Base-by-base conservation (phyloP, 768 basidiomycete genomes). In the Podaxis rugospora region DNA sequence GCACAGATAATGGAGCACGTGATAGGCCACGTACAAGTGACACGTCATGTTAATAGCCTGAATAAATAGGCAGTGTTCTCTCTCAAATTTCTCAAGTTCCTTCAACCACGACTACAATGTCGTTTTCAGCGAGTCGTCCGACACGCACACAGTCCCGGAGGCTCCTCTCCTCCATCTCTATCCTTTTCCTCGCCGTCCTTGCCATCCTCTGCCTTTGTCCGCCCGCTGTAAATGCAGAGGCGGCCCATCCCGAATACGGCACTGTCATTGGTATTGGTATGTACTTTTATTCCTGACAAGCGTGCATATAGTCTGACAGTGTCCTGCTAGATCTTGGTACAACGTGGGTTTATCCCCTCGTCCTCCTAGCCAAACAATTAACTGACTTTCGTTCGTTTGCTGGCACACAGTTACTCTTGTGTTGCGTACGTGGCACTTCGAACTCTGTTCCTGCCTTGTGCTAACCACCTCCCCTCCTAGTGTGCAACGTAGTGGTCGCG, bases 261-360 rank as follows among this genome's bases (percentile, higher is more conserved):
- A 90, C 90, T 39, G 93, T 96, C 40, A 96, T 96, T 72, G 95
- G 92, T 83, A 92, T 93, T 71, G 90, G 89, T 92, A 65, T 51
- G 87, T 76, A 1, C 32, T 59, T 11, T 47, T 5, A 5, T 35
- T 42, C 56, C 44, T 37, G 5, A 16, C 18, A 14, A 21, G 16
- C 16, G 14, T 21, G 21, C 39, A 53, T 63, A 66, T 25, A 55
- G 3, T 10, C 59, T 63, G 65, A 39, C 21, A 18, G 62, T 64
- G 49, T 14, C 14, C 58, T 36, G 66, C 55, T 70, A 90, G 93
- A 96, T 81, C 79, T 96, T 78, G 94, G 94, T 78, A 97, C 94
- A 65, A 93, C 92, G 83, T 92, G 82, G 66, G 80, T 55, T 44
- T 1, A 5, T 54, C 53, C n/a, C 14, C 28, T 50, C 35, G 35